These are phyloP conservation scores for Pouteria campechiana DNA, from an alignment of 179 eudicot species.

Conservation along the genomic window DNA sequence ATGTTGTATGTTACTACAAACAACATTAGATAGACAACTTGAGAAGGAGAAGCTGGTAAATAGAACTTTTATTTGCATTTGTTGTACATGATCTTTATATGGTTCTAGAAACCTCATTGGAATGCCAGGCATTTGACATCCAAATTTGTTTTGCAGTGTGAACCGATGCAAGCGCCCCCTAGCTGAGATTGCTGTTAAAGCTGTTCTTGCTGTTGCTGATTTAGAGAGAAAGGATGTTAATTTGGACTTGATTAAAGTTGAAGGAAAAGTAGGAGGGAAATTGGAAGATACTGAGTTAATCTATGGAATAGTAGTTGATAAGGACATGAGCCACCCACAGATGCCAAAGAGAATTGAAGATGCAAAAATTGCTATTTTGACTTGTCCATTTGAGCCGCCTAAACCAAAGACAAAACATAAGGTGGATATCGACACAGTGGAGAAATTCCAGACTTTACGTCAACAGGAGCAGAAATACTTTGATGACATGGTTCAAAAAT, in stretches of 20 bases:
- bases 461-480: slow-evolving; percentile 88
- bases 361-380: slow-evolving; percentile 88
- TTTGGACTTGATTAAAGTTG: slow-evolving; percentile 87
- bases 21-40: no score
- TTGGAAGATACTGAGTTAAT: slow-evolving; percentile 94
- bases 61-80: no score
- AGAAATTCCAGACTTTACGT: slow-evolving; percentile 83
- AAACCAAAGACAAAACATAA: slow-evolving; percentile 99
- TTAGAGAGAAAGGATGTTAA: slow-evolving; percentile 93
- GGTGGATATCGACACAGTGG: slow-evolving; percentile 97
- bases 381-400: slow-evolving; percentile 98
- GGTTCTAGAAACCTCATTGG: no score
- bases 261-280: slow-evolving; percentile 97
- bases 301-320: slow-evolving; percentile 86
- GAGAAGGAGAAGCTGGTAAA: no score
- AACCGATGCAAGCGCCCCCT: slow-evolving; percentile 86
- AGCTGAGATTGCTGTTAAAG: slow-evolving; percentile 97
- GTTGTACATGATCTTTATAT: no score
- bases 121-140: no score
- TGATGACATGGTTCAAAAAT: slow-evolving; percentile 92
- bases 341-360: slow-evolving; percentile 89
- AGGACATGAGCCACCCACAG: slow-evolving; percentile 99
- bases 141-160: slow-evolving; percentile 40
- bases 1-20: no score
- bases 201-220: slow-evolving; percentile 98